These are phyloP conservation scores for Daldinia grandis DNA, from an alignment of 495 filamentous ascomycete species.

Conservation along the genomic window DNA sequence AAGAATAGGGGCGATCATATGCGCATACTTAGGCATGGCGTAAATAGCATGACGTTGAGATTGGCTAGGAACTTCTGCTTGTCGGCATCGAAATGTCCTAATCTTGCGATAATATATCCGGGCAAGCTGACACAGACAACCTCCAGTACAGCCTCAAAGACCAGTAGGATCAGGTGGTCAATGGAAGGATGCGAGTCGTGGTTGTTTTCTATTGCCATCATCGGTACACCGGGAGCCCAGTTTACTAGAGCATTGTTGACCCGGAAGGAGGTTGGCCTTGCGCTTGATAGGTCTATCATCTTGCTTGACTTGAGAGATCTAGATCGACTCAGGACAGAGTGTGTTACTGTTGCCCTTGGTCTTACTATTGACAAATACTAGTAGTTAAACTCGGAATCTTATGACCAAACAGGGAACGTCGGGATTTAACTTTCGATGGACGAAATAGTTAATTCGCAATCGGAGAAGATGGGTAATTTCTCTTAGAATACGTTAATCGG, in stretches of 20 bases:
- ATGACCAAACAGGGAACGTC: neutral
- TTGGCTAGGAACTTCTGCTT: constrained; percentile 96
- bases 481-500: neutral
- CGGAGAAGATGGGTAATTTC: neutral
- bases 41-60: constrained; percentile 92
- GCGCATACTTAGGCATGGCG: constrained; percentile 88
- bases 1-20: neutral
- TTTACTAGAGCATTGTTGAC: constrained; percentile 56
- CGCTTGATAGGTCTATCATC: constrained; percentile 55
- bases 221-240: constrained; percentile 45
- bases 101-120: constrained; percentile 89
- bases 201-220: constrained; percentile 43
- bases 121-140: constrained; percentile 95
- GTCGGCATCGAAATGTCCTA: constrained; percentile 92
- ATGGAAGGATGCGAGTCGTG: constrained; percentile 68
- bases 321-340: neutral
- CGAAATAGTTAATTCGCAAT: neutral
- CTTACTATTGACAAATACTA: neutral
- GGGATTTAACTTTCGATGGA: constrained; percentile 9
- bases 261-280: constrained; percentile 72
- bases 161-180: constrained; percentile 79
- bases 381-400: constrained; percentile 10
- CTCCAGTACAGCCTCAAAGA: constrained; percentile 96
- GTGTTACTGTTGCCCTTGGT: constrained; percentile 1
- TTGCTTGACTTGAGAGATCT: neutral